Evolutionary conservation across 164 flowering plant species (phyloP).

Genomic region (Litsea cubeba): DNA sequence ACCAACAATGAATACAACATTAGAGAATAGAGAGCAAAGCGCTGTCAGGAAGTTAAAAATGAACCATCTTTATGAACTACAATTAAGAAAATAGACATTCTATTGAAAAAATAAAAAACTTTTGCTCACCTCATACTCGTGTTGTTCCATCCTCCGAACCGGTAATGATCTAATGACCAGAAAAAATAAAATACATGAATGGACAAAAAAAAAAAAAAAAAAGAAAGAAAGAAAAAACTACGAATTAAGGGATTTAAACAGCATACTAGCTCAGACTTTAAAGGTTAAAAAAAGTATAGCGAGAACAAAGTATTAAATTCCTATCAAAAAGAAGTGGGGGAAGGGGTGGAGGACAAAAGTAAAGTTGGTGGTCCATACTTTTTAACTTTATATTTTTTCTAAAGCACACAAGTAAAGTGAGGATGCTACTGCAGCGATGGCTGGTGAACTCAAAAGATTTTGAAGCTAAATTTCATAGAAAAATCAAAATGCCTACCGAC

Average conservation of each 20-base stretch:
- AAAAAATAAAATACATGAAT: not conserved
- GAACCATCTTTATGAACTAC: too few relatives aligned
- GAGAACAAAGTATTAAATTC: not conserved
- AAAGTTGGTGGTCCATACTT: not conserved
- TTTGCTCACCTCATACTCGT: slow-evolving; percentile 84
- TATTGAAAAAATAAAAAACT: not conserved
- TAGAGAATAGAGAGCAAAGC: not conserved
- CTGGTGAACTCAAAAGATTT: not conserved
- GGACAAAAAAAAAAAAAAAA: not conserved
- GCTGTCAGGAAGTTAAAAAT: too few relatives aligned
- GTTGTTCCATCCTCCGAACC: slow-evolving; percentile 98
- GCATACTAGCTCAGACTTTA: too few relatives aligned
- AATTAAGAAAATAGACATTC: not conserved
- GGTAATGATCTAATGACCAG: slow-evolving; percentile 65
- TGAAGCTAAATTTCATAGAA: not conserved
- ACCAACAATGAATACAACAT: not conserved
- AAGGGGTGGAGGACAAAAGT: not conserved
- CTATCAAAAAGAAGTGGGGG: not conserved
- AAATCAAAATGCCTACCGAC: too few relatives aligned
- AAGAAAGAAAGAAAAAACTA: too few relatives aligned
- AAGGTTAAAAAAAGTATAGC: not conserved
- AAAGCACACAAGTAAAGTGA: not conserved
- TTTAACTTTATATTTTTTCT: too few relatives aligned
- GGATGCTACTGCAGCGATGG: not conserved
- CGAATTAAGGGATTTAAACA: not conserved